phyloP scores from a whole-genome alignment of 179 eudicot species.

The Beta macrorhiza region DNA sequence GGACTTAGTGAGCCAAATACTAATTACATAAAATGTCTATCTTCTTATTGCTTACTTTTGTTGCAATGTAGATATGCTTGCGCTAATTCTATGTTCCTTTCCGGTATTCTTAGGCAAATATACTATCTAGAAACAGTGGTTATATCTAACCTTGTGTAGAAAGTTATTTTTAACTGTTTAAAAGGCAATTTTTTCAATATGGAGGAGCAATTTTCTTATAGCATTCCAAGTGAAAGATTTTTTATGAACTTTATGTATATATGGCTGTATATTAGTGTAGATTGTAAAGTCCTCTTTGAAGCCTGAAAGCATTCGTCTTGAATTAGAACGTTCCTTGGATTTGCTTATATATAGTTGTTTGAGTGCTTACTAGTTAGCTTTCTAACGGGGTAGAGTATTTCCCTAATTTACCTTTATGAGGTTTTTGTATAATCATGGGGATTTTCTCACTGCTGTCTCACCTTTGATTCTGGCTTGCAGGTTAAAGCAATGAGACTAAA shows the following conservation, averaged over 20 bases:
- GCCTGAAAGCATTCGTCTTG: background rate
- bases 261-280: background rate
- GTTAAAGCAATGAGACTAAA: conserved; percentile 69
- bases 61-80: background rate
- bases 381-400: background rate
- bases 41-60: no score
- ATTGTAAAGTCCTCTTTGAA: no score
- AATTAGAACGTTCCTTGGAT: background rate
- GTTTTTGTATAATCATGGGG: background rate
- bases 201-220: background rate
- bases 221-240: background rate
- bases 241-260: background rate
- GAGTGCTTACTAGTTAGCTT: background rate
- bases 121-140: background rate
- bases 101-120: background rate
- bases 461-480: conserved; percentile 31
- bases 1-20: no score
- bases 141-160: background rate
- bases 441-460: background rate
- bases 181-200: background rate
- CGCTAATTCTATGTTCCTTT: background rate
- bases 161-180: background rate
- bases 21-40: no score
- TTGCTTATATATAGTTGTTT: background rate
- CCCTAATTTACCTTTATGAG: background rate